Evolutionary conservation across 768 basidiomycete genomes (phyloP).

Genomic region (Naganishia friedmannii): DNA sequence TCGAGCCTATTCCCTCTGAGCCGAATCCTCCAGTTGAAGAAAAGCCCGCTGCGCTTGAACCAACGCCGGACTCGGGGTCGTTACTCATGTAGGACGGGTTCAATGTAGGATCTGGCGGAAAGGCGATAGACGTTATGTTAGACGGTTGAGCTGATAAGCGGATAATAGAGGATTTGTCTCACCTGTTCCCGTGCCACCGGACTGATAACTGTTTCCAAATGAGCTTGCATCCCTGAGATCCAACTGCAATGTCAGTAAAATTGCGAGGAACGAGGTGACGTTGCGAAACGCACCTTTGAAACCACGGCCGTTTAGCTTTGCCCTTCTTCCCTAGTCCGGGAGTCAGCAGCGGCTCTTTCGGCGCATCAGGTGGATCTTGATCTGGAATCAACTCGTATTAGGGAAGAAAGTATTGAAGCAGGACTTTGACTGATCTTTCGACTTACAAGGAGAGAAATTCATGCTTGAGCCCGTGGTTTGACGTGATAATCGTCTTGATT

Average conservation of each 20-base stretch:
- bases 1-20: not conserved
- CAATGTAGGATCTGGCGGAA: not conserved
- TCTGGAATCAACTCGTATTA: slow-evolving; percentile 30
- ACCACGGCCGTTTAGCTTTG: slow-evolving; percentile 58
- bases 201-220: slow-evolving; percentile 63
- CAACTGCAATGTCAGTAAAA: not conserved
- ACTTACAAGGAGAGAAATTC: slow-evolving; percentile 51
- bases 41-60: not conserved
- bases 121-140: not conserved
- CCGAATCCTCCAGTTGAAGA: slow-evolving; percentile 10
- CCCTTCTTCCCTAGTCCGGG: slow-evolving; percentile 37
- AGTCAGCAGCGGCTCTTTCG: slow-evolving; percentile 39
- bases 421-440: not conserved
- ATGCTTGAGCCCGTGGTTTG: slow-evolving; percentile 23
- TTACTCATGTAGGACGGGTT: slow-evolving; percentile 36
- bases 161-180: not conserved
- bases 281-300: slow-evolving; percentile 53
- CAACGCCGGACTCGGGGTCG: slow-evolving; percentile 52
- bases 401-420: not conserved
- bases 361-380: slow-evolving; percentile 50
- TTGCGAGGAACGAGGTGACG: not conserved
- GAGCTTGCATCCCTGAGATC: slow-evolving; percentile 42
- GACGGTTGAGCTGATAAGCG: not conserved
- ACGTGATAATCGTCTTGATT: not conserved
- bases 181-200: slow-evolving; percentile 57